phyloP scores from a whole-genome alignment of 441 rosid genomes.

The Omphalea diandra region DNA sequence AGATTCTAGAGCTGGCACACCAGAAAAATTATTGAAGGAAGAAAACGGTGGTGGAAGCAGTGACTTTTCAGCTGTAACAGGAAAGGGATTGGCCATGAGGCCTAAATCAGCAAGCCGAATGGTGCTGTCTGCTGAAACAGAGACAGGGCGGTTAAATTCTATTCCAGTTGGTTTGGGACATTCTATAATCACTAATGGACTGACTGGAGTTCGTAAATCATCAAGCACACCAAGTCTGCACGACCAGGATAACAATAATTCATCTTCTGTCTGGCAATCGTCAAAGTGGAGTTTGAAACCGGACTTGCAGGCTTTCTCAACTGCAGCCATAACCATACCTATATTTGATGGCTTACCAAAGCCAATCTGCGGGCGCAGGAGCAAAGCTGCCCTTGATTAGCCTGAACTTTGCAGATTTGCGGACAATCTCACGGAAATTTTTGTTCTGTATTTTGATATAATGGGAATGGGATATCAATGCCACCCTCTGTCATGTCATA shows the following conservation, averaged over 20 bases:
- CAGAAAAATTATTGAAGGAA: conserved; percentile 54
- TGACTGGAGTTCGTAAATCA: conserved; percentile 54
- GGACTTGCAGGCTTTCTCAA: conserved; percentile 59
- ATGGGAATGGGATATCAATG: conserved; percentile 17
- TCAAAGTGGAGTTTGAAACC: conserved; percentile 63
- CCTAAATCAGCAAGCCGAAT: conserved; percentile 55
- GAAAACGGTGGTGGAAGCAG: conserved; percentile 49
- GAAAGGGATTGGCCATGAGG: conserved; percentile 52
- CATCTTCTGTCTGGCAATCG: conserved; percentile 54
- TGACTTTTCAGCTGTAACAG: conserved; percentile 40
- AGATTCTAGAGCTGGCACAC: conserved; percentile 34
- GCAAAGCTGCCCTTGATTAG: conserved; percentile 79
- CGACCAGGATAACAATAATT: conserved; percentile 42
- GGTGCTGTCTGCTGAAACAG: conserved; percentile 34
- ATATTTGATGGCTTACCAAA: conserved; percentile 70
- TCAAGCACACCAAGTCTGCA: conserved; percentile 63
- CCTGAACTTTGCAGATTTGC: not conserved
- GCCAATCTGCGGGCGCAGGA: conserved; percentile 57
- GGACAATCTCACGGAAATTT: conserved; percentile 2
- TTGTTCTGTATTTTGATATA: not conserved
- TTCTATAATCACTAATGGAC: conserved; percentile 38
- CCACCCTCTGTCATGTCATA: not conserved
- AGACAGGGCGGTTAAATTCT: conserved; percentile 39
- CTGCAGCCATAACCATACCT: conserved; percentile 54
- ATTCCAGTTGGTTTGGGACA: conserved; percentile 49